Conservation (phyloP, 2,329 filamentous ascomycete genomes). For the Botrytis porri region DNA sequence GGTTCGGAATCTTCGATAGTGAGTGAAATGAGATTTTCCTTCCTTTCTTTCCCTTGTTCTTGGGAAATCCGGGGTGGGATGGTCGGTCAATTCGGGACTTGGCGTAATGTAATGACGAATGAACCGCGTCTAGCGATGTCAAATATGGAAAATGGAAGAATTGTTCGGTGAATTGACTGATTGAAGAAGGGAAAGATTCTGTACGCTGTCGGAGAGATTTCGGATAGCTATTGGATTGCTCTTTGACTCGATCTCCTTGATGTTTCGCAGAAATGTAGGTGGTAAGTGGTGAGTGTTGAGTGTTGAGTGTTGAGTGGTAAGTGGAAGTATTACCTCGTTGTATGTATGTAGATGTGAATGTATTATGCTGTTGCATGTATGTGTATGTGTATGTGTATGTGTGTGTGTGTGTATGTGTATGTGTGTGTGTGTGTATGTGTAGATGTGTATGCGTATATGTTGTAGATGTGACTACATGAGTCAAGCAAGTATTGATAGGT, state of each 20-base stretch:
- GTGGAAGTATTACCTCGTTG: neutral
- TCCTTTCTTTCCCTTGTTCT: neutral
- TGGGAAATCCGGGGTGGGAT: constrained; percentile 5
- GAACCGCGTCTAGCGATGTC: constrained; percentile 9
- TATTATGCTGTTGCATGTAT: neutral
- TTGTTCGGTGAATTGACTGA: neutral
- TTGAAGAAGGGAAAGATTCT: neutral
- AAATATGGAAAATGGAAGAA: neutral
- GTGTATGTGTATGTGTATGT: neutral
- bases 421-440: neutral
- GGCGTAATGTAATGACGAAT: constrained; percentile 5
- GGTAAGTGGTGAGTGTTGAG: too few species aligned
- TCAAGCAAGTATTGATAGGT: neutral
- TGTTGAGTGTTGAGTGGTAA: too few species aligned
- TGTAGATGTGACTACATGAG: neutral
- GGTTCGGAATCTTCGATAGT: too few species aligned
- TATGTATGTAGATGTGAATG: neutral
- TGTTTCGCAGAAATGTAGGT: neutral
- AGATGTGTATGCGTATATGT: neutral
- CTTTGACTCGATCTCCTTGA: neutral
- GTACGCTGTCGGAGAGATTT: neutral
- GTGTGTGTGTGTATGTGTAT: neutral
- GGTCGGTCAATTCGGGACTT: constrained; percentile 3
- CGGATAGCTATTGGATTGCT: neutral
- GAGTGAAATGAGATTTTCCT: neutral